Evolutionary conservation across 2,329 filamentous ascomycete genomes (phyloP), one percentile per base, ranked within the genome.

Genomic region (Zopfia rhizophila): DNA sequence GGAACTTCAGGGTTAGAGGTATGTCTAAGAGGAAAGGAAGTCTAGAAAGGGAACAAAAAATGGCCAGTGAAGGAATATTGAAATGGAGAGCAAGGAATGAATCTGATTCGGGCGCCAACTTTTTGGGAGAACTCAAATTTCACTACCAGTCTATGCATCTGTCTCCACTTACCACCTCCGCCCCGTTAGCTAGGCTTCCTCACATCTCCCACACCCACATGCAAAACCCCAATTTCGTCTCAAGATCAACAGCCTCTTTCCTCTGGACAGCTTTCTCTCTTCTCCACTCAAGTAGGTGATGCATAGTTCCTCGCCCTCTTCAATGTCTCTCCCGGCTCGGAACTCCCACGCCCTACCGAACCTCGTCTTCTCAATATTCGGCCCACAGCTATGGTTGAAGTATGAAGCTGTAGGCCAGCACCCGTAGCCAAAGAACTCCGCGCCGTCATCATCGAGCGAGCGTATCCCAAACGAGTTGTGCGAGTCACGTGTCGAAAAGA

Each of bases 251-350:
- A 71, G 70, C 45, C 77, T 63, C 54, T 71, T 67, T 3, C 45
- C 58, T 5, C 70, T 50, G 30, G 55, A 60, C 61, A 75, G 37
- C 30, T 65, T 66, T 53, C 70, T 69, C 58, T 78, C 76, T 53
- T 78, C 77, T 6, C 75, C 75, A 19, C 76, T 77, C 31, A 79
- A 42, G 61, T 79, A 79, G 25, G 70, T 77, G 48, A 79, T 79
- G 44, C 73, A 77, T 52, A 78, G 55, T 58, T 79, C 69, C 25
- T 76, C 72, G 1, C 75, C 75, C 7, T 53, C 42, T 33, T 41
- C 32, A 2, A 79, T 61, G 23, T 73, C 66, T 45, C 57, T 51
- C 1, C 49, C 65, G 3, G 72, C 60, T 27, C 60, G 55, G 38
- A 79, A 79, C 29, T 60, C 45, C 77, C 77, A 79, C 17, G 35